Evolutionary conservation across 1,284 basidiomycete species (phyloP).

Genomic region (Mycosarcoma maydis): DNA sequence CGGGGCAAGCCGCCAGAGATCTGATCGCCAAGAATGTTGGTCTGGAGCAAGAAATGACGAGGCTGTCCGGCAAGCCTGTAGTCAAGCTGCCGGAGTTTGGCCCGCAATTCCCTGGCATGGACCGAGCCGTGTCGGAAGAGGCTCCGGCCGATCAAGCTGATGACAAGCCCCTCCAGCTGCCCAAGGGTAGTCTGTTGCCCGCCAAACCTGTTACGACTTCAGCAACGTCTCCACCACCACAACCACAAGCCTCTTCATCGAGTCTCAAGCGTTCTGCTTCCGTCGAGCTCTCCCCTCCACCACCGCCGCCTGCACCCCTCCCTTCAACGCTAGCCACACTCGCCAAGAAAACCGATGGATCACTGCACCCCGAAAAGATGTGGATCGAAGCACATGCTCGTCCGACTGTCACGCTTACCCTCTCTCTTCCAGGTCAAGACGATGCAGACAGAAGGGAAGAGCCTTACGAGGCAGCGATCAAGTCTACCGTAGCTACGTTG

Average conservation of each 20-base stretch:
- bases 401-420: slow-evolving; percentile 44
- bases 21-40: slow-evolving; percentile 39
- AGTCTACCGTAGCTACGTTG: slow-evolving; percentile 52
- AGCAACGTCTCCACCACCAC: not conserved
- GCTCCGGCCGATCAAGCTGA: slow-evolving; percentile 5
- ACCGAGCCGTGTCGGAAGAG: slow-evolving; percentile 3
- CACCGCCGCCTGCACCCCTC: slow-evolving; percentile 20
- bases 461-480: slow-evolving; percentile 51
- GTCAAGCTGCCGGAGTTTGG: slow-evolving; percentile 38
- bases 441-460: slow-evolving; percentile 18
- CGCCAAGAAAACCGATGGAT: slow-evolving; percentile 35
- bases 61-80: slow-evolving; percentile 40
- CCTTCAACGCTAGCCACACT: slow-evolving; percentile 7
- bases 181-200: slow-evolving; percentile 23
- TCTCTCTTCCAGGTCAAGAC: slow-evolving; percentile 41
- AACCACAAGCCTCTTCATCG: not conserved
- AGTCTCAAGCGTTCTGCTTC: slow-evolving; percentile 34
- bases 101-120: slow-evolving; percentile 35
- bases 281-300: slow-evolving; percentile 27
- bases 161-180: slow-evolving; percentile 24
- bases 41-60: slow-evolving; percentile 50
- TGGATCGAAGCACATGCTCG: slow-evolving; percentile 56
- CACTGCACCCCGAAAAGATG: slow-evolving; percentile 49
- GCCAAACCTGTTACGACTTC: slow-evolving; percentile 16
- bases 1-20: slow-evolving; percentile 47